These are phyloP conservation scores for Sapria himalayana DNA, from an alignment of 345 rosid genomes.

Conservation along the genomic window DNA sequence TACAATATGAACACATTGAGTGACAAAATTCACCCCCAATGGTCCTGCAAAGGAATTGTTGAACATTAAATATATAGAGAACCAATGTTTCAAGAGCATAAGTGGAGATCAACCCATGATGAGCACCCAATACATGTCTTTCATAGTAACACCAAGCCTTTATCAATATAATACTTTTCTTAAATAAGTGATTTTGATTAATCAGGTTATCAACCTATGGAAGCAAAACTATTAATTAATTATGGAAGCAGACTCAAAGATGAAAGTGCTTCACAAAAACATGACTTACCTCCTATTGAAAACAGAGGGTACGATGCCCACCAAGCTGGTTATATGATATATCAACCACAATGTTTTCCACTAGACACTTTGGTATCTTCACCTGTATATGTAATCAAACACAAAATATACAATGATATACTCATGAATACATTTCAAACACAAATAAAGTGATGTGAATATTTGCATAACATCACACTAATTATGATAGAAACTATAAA, in stretches of 20 bases:
- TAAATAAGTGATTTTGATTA: slow-evolving; percentile 69
- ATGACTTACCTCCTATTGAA: slow-evolving; percentile 76
- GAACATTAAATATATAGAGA: slow-evolving; percentile 90
- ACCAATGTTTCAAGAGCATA: slow-evolving; percentile 95
- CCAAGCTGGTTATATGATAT: slow-evolving; percentile 97
- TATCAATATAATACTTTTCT: slow-evolving; percentile 82
- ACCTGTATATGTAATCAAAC: slow-evolving; percentile 51
- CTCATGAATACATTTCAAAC: too few relatives aligned
- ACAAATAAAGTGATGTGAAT: too few relatives aligned
- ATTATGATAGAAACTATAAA: too few relatives aligned
- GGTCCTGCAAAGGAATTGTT: slow-evolving; percentile 85
- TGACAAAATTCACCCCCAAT: slow-evolving; percentile 46
- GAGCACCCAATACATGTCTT: slow-evolving; percentile 98
- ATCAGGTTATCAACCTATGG: slow-evolving; percentile 73
- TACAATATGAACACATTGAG: too few relatives aligned
- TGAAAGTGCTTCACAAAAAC: slow-evolving; percentile 6
- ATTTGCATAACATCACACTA: too few relatives aligned
- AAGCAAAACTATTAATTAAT: slow-evolving; percentile 6
- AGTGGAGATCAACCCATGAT: slow-evolving; percentile 92
- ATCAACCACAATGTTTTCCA: slow-evolving; percentile 94
- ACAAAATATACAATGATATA: too few relatives aligned
- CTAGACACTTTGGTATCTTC: slow-evolving; percentile 87
- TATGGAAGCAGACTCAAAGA: slow-evolving; percentile 2
- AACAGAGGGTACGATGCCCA: slow-evolving; percentile 91
- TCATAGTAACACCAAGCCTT: slow-evolving; percentile 99